Evolutionary conservation across 768 basidiomycete genomes (phyloP), one percentile per base, ranked within the genome.

Genomic region (Calocybe cyanea): DNA sequence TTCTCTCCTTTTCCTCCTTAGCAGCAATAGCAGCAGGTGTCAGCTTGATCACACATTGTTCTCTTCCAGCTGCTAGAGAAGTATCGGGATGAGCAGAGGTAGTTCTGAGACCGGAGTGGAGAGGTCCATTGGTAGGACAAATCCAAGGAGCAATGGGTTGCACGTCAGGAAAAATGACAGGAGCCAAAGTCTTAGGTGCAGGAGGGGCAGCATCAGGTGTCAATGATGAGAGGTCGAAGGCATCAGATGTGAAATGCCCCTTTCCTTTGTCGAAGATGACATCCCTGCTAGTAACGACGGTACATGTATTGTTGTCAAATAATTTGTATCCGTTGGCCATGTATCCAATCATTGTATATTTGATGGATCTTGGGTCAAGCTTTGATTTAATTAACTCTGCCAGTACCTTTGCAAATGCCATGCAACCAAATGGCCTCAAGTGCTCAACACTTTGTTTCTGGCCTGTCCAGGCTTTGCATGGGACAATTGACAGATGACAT

Each of bases 291-390:
- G 37, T 38, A 4, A 38, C n/a, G 13, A 35, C 18, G 14, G 34
- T n/a, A n/a, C n/a, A 18, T 35, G 34, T 35, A 6, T 18, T 18
- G 14, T 18, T 13, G 18, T 35, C 34, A 35, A 35, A 23, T 35
- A 56, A 8, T 51, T 51, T 18, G 40, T 14, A 32, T 45, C 49
- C 1, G 24, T 14, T 21, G 46, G 36, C 2, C 41, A 45, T 7
- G 5, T 42, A 31, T 7, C 30, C n/a, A n/a, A n/a, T n/a, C n/a
- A n/a, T n/a, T n/a, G n/a, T n/a, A n/a, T n/a, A 28, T 28, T 28
- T 28, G 25, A 28, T 11, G 11, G 33, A 38, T 17, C 36, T 9
- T 2, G 4, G 18, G 11, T 38, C 17, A 17, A 19, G 18, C 11
- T 38, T 38, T 10, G 38, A 40, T 13, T 6, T 23, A 14, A 40